These are phyloP conservation scores for Penicillium taxi DNA, from an alignment of 495 filamentous ascomycete species.

Conservation along the genomic window DNA sequence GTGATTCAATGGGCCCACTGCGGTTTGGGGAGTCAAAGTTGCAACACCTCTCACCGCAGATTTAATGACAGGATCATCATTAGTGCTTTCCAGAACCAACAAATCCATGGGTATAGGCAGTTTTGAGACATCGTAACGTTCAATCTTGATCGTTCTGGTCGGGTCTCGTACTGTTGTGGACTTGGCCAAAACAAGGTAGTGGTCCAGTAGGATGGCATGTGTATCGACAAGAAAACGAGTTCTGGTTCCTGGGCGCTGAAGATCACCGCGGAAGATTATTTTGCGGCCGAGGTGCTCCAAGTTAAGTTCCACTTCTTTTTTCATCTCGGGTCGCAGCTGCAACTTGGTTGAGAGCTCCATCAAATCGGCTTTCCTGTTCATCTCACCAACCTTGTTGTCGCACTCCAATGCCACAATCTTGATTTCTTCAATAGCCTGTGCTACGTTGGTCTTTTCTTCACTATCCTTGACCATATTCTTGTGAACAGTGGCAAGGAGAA, in stretches of 20 bases:
- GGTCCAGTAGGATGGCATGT: slow-evolving; percentile 88
- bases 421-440: slow-evolving; percentile 88
- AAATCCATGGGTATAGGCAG: slow-evolving; percentile 97
- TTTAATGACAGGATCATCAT: slow-evolving; percentile 84
- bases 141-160: slow-evolving; percentile 58
- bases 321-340: slow-evolving; percentile 77
- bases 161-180: slow-evolving; percentile 58
- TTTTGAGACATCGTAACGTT: slow-evolving; percentile 92
- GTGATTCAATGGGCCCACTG: slow-evolving; percentile 50
- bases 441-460: slow-evolving; percentile 84
- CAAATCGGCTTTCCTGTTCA: slow-evolving; percentile 83
- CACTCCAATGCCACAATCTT: slow-evolving; percentile 86
- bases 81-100: slow-evolving; percentile 79
- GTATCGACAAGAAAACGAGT: slow-evolving; percentile 91
- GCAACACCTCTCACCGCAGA: slow-evolving; percentile 69
- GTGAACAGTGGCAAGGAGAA: slow-evolving; percentile 74
- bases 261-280: slow-evolving; percentile 79
- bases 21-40: slow-evolving; percentile 45
- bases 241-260: slow-evolving; percentile 72
- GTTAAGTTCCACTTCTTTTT: slow-evolving; percentile 73
- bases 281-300: slow-evolving; percentile 86
- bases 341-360: slow-evolving; percentile 77
- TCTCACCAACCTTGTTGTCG: slow-evolving; percentile 89
- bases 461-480: slow-evolving; percentile 76
- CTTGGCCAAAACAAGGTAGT: slow-evolving; percentile 93